Conservation (phyloP, 768 basidiomycete species). For the Pisolithus albus region DNA sequence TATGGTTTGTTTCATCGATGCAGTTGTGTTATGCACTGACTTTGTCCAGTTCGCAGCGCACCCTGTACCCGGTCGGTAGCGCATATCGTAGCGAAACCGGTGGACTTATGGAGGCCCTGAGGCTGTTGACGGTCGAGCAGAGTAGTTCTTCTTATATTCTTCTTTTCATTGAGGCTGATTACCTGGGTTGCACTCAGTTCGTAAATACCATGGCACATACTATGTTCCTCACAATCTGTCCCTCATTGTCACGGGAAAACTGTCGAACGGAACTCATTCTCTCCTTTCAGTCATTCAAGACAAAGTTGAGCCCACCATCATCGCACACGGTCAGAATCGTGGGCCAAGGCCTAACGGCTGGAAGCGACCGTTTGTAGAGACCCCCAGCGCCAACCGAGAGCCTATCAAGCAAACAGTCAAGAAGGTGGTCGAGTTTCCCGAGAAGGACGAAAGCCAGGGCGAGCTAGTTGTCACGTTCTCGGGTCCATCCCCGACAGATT, state of each 20-base stretch:
- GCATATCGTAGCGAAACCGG: constrained; percentile 97
- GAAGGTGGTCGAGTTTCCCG: constrained; percentile 85
- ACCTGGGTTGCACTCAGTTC: constrained; percentile 45
- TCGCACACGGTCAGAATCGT: constrained; percentile 63
- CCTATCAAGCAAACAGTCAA: constrained; percentile 47
- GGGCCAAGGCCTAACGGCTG: constrained; percentile 73
- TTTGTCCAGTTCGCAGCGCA: constrained; percentile 57
- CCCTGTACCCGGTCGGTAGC: constrained; percentile 74
- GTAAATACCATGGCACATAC: constrained; percentile 79
- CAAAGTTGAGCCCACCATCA: constrained; percentile 75
- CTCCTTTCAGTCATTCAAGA: constrained; percentile 78
- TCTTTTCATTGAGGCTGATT: constrained; percentile 11
- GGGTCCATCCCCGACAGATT: constrained; percentile 69
- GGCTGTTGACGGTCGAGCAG: constrained; percentile 80
- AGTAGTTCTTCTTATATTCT: constrained; percentile 42
- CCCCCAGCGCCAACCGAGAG: constrained; percentile 57
- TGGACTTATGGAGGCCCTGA: constrained; percentile 87
- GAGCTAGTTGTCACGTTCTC: constrained; percentile 73
- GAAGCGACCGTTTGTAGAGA: constrained; percentile 94
- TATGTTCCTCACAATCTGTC: constrained; percentile 94
- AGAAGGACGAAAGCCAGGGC: constrained; percentile 93
- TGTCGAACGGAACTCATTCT: constrained; percentile 66
- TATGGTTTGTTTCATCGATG: constrained; percentile 46
- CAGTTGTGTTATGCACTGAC: constrained; percentile 3
- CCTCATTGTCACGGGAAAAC: constrained; percentile 82